Base-by-base conservation (phyloP, 768 basidiomycete genomes). In the Mrakia hoshinonis region DNA sequence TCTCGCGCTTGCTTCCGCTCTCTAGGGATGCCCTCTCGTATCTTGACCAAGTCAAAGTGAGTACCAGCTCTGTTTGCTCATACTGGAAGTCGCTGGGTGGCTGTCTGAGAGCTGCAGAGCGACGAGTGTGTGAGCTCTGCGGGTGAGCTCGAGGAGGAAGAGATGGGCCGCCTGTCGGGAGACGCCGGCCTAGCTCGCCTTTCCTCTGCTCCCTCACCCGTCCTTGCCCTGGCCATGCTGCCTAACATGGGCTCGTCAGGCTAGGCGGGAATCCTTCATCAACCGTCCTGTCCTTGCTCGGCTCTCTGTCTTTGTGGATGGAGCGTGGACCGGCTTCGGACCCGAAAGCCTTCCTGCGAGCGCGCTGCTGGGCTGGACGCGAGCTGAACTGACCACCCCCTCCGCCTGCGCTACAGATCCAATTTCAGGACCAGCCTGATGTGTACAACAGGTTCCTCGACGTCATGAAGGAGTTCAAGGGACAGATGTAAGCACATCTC, bases 391-490 rank as follows among this genome's bases (percentile, higher is more conserved):
- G 65, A 58, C 70, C 31, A 49, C 46, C 18, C 26, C 47, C 46
- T 39, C 24, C 20, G 7, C 48, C 48, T 48, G 18, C 43, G 15
- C 43, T 62, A 5, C 74, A 81, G 80, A 83, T 86, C 52, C 90
- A 92, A 81, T 96, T 95, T 79, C 84, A 86, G 58, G 88, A 91
- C 78, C 87, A 87, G 79, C 92, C 92, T 24, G 91, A 93, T 76
- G 92, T 95, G 34, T 96, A 96, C 83, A 95, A 96, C 79, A 85
- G 88, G 74, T 92, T 93, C 78, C 80, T 94, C 80, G 92, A 95
- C 79, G 94, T 96, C 78, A 96, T 96, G 96, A 97, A 97, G 83
- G 94, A 98, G 79, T 99, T 99, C 81, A 99, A 99, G 82, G 91
- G 92, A 77, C 91, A 95, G 66, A 79, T 79, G 81, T 82, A 63